phyloP scores from a whole-genome alignment of 2,329 filamentous ascomycete genomes.

The Fusarium domesticum region DNA sequence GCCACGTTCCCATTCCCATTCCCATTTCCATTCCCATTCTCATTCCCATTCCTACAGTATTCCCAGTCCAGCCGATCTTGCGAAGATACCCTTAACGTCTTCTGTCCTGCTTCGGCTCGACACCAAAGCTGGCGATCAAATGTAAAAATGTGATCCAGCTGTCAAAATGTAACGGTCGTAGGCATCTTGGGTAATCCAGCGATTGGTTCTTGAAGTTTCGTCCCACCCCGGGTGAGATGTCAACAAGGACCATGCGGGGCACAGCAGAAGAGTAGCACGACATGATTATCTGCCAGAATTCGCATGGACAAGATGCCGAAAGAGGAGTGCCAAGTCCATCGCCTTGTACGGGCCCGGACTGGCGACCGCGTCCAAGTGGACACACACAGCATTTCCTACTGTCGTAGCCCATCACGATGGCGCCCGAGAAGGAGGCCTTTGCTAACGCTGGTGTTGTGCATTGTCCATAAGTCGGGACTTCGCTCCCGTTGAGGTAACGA shows the following conservation, averaged over 20 bases:
- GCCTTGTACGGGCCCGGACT: conserved; percentile 4
- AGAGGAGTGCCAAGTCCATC: conserved; percentile 15
- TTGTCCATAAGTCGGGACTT: too few species aligned
- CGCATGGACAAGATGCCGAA: conserved; percentile 22
- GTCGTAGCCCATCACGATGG: too few species aligned
- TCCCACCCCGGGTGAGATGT: conserved; percentile 26
- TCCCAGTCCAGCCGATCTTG: conserved; percentile 36
- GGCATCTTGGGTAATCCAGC: background rate
- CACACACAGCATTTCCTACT: background rate
- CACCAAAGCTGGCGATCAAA: conserved; percentile 12
- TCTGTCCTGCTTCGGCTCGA: conserved; percentile 16
- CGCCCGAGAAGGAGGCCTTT: too few species aligned
- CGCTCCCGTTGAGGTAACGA: too few species aligned
- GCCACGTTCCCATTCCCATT: too few species aligned
- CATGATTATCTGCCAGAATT: conserved; percentile 18
- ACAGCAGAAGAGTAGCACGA: conserved; percentile 15
- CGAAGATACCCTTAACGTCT: conserved; percentile 26
- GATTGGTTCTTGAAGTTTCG: conserved; percentile 12
- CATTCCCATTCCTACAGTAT: too few species aligned
- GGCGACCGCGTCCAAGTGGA: conserved; percentile 1
- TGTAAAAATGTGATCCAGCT: conserved; percentile 15
- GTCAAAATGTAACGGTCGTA: conserved; percentile 20
- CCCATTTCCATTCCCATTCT: too few species aligned
- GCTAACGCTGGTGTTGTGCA: too few species aligned
- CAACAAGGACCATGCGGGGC: conserved; percentile 22